Base-by-base conservation (phyloP, 139 green algal species). In the Ettlia oleoabundans region DNA sequence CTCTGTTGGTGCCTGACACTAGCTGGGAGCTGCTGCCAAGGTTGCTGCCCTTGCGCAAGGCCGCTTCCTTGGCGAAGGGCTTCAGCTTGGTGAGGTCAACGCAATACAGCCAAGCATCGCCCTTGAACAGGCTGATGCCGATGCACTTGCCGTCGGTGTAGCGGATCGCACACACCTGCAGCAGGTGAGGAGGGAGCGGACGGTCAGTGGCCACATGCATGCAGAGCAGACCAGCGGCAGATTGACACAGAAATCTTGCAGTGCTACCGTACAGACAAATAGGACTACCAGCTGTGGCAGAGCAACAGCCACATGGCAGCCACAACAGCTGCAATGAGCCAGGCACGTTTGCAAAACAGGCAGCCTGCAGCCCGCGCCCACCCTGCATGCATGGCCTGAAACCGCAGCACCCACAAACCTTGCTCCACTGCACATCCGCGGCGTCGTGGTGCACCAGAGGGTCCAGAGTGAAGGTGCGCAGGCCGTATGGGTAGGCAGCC, bases 391-490 rank as follows among this genome's bases (percentile, higher is more conserved):
- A n/a, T n/a, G n/a, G n/a, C n/a, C n/a, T n/a, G n/a, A n/a, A n/a
- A n/a, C n/a, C n/a, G n/a, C n/a, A 19, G 10, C 26, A 18, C 30
- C 32, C 8, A 9, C 37, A 38, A 58, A 82, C 77, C 77, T 82
- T 42, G 42, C 15, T 19, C 77, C 77, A 76, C 10, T 24, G 77
- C 64, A 66, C 22, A 32, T 76, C 77, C 8, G 65, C 77, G 10
- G 43, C 55, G 47, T 82, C 77, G 19, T 55, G 33, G n/a, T 35
- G 64, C 64, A 40, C 8, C 61, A 71, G 64, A 3, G 77, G 77
- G 33, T 82, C 77, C 8, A 61, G 65, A 22, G 61, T 82, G 77
- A 67, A 82, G 63, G 77, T 76, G 61, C 77, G 77, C 64, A 82
- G 63, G 64, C 63, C 43, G 24, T 75, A 47, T 15, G 63, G 43